phyloP scores from a whole-genome alignment of 208 protist genomes.

The Leishmania arabica region DNA sequence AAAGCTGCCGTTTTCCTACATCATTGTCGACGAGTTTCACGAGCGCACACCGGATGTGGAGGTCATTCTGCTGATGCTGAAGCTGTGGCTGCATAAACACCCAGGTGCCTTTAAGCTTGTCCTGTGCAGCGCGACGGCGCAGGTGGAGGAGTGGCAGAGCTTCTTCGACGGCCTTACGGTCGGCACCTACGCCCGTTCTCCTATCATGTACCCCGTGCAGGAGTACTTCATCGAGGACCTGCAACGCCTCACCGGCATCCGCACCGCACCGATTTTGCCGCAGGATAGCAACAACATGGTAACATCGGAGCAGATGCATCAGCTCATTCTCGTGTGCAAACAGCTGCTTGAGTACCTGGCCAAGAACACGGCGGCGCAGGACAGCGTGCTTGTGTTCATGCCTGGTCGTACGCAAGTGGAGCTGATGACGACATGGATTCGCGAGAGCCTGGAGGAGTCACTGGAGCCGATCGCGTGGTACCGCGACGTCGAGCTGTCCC shows the following conservation, averaged over 20 bases:
- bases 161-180: slow-evolving; percentile 83
- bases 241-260: slow-evolving; percentile 55
- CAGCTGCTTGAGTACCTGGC: slow-evolving; percentile 68
- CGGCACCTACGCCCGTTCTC: slow-evolving; percentile 60
- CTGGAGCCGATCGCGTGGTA: slow-evolving; percentile 88
- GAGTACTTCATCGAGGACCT: slow-evolving; percentile 85
- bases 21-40: slow-evolving; percentile 95
- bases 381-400: slow-evolving; percentile 95
- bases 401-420: slow-evolving; percentile 84
- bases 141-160: slow-evolving; percentile 71
- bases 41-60: slow-evolving; percentile 95
- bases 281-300: slow-evolving; percentile 45
- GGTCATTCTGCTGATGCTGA: slow-evolving; percentile 89
- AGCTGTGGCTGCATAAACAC: slow-evolving; percentile 68
- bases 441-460: slow-evolving; percentile 63
- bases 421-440: slow-evolving; percentile 53
- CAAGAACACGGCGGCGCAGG: slow-evolving; percentile 43
- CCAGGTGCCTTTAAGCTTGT: slow-evolving; percentile 79
- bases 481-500: slow-evolving; percentile 74
- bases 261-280: slow-evolving; percentile 32
- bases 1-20: slow-evolving; percentile 75
- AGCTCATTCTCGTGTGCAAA: slow-evolving; percentile 62
- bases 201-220: slow-evolving; percentile 70
- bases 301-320: slow-evolving; percentile 59
- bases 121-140: slow-evolving; percentile 90